phyloP scores from a whole-genome alignment of 2,329 filamentous ascomycete species.

The Dactylellina cionopaga region DNA sequence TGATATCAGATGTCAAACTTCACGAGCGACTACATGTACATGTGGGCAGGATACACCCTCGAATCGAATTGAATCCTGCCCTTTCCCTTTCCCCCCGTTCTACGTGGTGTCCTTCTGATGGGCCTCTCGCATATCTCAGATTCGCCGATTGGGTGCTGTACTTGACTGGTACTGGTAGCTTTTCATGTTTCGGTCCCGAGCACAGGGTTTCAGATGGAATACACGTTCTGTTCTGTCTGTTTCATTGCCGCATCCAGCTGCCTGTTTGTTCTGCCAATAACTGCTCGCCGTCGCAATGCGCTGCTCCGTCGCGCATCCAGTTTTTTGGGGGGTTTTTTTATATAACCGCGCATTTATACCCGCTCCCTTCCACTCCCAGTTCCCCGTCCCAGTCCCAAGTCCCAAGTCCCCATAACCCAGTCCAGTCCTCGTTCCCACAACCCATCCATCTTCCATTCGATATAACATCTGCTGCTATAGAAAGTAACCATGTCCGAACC shows the following conservation, averaged over 20 bases:
- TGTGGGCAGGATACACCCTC: not conserved
- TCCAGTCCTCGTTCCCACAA: not conserved
- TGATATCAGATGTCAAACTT: too few relatives aligned
- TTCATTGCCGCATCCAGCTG: slow-evolving; percentile 20
- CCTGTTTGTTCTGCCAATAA: not conserved
- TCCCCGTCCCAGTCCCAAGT: too few relatives aligned
- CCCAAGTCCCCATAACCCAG: too few relatives aligned
- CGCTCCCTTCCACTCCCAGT: too few relatives aligned
- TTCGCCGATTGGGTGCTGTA: too few relatives aligned
- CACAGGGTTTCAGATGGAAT: too few relatives aligned
- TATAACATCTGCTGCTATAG: not conserved
- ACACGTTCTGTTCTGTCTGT: too few relatives aligned
- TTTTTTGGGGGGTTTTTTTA: not conserved
- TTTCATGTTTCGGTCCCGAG: slow-evolving; percentile 27
- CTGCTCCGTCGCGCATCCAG: not conserved
- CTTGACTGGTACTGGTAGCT: too few relatives aligned
- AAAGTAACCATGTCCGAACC: slow-evolving; percentile 23
- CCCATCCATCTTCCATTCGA: not conserved
- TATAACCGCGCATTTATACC: too few relatives aligned
- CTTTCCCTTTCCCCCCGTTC: not conserved
- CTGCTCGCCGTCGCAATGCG: not conserved
- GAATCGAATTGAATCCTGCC: not conserved
- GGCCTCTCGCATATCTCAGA: not conserved
- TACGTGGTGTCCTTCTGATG: too few relatives aligned
- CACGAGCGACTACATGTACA: too few relatives aligned